Percentiles rank a stretch among this genome's conserved stretches.
Conservation (phyloP, 352 stramenopile species). For the Thraustochytrium sp. region DNA sequence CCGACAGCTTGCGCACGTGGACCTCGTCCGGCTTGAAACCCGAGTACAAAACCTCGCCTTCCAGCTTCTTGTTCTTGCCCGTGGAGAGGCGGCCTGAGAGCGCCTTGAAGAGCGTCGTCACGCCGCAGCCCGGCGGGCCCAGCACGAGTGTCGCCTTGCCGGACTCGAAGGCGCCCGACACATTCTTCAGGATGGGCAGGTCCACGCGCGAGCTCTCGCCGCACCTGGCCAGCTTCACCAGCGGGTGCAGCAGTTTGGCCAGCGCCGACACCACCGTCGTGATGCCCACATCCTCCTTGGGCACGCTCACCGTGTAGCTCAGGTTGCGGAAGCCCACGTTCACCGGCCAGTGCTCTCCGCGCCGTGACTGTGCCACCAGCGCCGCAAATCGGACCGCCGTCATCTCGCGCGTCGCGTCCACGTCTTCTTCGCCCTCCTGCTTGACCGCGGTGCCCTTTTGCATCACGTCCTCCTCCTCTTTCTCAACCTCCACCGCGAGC, state of each 20-base stretch:
- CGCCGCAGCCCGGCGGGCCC: background rate
- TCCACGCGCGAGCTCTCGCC: background rate
- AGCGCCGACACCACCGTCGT: background rate
- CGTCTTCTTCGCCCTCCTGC: too few species aligned
- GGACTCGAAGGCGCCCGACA: conserved; percentile 9
- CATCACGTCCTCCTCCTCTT: too few species aligned
- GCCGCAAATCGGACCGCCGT: background rate
- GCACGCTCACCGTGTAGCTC: conserved; percentile 23
- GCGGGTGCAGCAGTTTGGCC: background rate
- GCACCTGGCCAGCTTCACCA: background rate
- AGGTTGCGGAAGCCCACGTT: conserved; percentile 25
- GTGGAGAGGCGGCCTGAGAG: background rate
- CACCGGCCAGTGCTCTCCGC: background rate
- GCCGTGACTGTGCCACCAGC: background rate
- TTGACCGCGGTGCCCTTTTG: too few species aligned
- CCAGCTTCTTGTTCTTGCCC: background rate
- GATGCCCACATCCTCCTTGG: background rate
- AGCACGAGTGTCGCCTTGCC: conserved; percentile 7
- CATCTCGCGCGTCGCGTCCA: too few species aligned
- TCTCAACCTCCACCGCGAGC: too few species aligned
- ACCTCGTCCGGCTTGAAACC: background rate
- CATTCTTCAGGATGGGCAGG: background rate
- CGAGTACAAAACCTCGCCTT: background rate
- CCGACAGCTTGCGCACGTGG: background rate
- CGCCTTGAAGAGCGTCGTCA: conserved; percentile 21